Evolutionary conservation across 192 early-diverging fungal genomes (phyloP).

Genomic region (Nowakowskiella sp.): DNA sequence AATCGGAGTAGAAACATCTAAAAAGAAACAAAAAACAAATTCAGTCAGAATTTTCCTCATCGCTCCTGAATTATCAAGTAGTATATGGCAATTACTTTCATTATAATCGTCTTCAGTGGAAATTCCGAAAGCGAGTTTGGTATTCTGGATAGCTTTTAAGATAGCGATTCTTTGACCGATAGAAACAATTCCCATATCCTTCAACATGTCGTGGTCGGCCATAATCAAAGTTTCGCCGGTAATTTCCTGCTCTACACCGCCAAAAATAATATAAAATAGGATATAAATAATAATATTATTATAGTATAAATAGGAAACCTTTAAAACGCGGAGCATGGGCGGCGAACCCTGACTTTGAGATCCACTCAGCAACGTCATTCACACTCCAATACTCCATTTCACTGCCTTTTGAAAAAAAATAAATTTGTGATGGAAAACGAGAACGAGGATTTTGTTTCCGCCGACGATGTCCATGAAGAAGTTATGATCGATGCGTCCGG

Average conservation of each 20-base stretch:
- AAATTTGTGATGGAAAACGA: not conserved
- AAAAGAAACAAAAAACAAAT: not conserved
- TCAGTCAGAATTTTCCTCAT: too few relatives aligned
- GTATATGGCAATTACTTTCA: too few relatives aligned
- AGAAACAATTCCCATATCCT: slow-evolving; percentile 75
- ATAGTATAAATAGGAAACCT: not conserved
- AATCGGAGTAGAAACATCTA: not conserved
- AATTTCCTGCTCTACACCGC: slow-evolving; percentile 83
- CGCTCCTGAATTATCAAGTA: too few relatives aligned
- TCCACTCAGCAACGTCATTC: slow-evolving; percentile 1
- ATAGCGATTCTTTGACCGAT: slow-evolving; percentile 83
- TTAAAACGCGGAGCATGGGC: not conserved
- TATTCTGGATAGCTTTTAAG: slow-evolving; percentile 80
- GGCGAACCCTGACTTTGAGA: slow-evolving; percentile 2
- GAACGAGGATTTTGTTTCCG: not conserved
- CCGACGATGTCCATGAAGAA: not conserved
- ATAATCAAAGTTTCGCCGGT: slow-evolving; percentile 80
- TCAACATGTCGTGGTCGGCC: slow-evolving; percentile 85
- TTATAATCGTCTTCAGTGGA: slow-evolving; percentile 80
- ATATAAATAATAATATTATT: not conserved
- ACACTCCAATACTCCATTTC: slow-evolving; percentile 1
- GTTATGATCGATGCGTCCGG: not conserved
- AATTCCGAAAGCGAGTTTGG: slow-evolving; percentile 71
- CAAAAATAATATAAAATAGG: not conserved
- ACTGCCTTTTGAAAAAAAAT: not conserved